Conservation (phyloP, 164 flowering plant species). For the Aristolochia fimbriata region DNA sequence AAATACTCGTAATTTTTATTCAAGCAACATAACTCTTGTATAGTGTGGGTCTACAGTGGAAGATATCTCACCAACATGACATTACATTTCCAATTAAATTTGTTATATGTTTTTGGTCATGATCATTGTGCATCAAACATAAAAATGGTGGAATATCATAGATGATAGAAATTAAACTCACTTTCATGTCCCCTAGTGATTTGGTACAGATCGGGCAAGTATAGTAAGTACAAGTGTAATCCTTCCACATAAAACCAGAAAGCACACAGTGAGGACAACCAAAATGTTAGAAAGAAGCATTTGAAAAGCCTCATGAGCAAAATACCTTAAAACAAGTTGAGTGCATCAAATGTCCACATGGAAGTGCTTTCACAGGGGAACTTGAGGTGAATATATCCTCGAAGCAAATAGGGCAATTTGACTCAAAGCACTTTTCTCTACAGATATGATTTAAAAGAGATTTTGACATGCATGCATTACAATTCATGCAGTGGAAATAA, state of each 20-base stretch:
- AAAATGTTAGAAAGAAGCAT: not conserved
- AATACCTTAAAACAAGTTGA: conserved; percentile 80
- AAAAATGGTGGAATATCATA: not conserved
- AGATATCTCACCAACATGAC: too few relatives aligned
- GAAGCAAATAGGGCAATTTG: conserved; percentile 86
- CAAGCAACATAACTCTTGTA: too few relatives aligned
- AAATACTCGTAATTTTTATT: too few relatives aligned
- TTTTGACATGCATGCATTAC: conserved; percentile 81
- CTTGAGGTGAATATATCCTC: conserved; percentile 78
- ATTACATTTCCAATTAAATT: too few relatives aligned
- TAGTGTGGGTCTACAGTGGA: too few relatives aligned
- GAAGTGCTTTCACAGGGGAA: conserved; percentile 68
- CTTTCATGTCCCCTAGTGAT: conserved; percentile 96
- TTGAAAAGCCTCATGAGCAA: conserved; percentile 1
- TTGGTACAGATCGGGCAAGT: conserved; percentile 90
- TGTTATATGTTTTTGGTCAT: too few relatives aligned
- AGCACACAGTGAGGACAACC: conserved; percentile 2
- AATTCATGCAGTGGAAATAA: conserved; percentile 93
- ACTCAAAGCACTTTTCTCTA: conserved; percentile 69
- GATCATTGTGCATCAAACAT: not conserved
- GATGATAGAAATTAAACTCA: conserved; percentile 16
- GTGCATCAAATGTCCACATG: conserved; percentile 96
- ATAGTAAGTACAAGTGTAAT: conserved; percentile 60
- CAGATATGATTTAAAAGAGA: conserved; percentile 56
- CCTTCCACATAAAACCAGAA: conserved; percentile 32